Conservation (phyloP, 148 eudicot species). For the Chenopodium quinoa region DNA sequence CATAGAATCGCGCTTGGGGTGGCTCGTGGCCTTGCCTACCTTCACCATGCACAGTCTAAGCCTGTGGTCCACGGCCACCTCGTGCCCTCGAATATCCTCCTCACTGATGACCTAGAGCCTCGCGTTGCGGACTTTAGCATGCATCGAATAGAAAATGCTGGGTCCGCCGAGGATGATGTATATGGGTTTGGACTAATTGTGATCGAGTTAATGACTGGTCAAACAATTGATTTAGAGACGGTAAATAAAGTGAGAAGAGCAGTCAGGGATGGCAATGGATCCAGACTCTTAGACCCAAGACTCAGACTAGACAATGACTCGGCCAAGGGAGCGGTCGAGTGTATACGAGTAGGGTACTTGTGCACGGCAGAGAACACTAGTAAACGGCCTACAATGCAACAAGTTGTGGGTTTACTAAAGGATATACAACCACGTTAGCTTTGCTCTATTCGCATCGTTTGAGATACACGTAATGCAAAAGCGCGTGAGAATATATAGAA, state of each 20-base stretch:
- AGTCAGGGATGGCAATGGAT: slow-evolving; percentile 51
- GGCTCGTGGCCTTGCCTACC: slow-evolving; percentile 91
- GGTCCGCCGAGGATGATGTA: slow-evolving; percentile 61
- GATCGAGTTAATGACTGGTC: slow-evolving; percentile 67
- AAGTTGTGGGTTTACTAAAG: slow-evolving; percentile 82
- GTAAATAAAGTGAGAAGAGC: slow-evolving; percentile 50
- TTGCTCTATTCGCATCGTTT: neutral
- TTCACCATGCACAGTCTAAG: slow-evolving; percentile 82
- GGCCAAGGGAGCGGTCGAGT: slow-evolving; percentile 57
- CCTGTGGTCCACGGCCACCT: slow-evolving; percentile 89
- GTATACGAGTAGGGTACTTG: slow-evolving; percentile 82
- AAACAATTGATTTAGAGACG: slow-evolving; percentile 25
- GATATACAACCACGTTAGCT: slow-evolving; percentile 52
- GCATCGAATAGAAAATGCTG: slow-evolving; percentile 11
- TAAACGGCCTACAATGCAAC: slow-evolving; percentile 91
- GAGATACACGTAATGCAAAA: neutral
- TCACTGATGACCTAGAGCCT: slow-evolving; percentile 69
- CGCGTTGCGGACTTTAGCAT: slow-evolving; percentile 69
- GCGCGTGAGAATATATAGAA: neutral
- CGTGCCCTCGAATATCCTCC: slow-evolving; percentile 71
- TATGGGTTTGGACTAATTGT: slow-evolving; percentile 66
- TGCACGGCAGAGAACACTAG: slow-evolving; percentile 78
- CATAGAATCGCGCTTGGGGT: slow-evolving; percentile 85
- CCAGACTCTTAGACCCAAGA: slow-evolving; percentile 52
- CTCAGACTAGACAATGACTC: slow-evolving; percentile 44